A percentile compares a stretch with the other conserved stretches of the same genome.
Conservation (phyloP, 2,329 filamentous ascomycete genomes). For the Pseudocercospora musae region DNA sequence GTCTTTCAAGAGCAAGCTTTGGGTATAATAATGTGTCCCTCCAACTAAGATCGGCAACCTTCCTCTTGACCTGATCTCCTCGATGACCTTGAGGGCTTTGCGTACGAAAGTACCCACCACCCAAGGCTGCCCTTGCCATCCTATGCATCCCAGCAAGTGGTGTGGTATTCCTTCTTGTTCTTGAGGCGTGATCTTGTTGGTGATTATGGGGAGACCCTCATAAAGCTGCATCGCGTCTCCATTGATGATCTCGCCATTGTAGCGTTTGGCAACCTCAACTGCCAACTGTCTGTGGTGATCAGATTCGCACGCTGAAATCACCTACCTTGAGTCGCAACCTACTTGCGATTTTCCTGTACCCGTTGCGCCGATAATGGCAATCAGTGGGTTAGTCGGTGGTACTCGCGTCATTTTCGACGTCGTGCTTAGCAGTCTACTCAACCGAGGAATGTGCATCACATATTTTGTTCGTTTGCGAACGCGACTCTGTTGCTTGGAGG, state of each 20-base stretch:
- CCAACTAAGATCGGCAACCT: slow-evolving; percentile 87
- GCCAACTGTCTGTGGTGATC: slow-evolving; percentile 64
- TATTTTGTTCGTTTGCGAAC: neutral
- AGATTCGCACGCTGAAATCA: slow-evolving; percentile 24
- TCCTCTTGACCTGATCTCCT: slow-evolving; percentile 73
- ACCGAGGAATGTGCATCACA: neutral
- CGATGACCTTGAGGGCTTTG: slow-evolving; percentile 65
- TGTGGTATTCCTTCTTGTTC: slow-evolving; percentile 81
- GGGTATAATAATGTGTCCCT: slow-evolving; percentile 93
- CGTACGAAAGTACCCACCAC: slow-evolving; percentile 72
- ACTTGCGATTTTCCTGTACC: slow-evolving; percentile 93
- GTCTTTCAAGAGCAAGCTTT: slow-evolving; percentile 80
- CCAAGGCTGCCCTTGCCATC: slow-evolving; percentile 76
- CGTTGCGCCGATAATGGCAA: slow-evolving; percentile 83
- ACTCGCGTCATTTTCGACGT: slow-evolving; percentile 23
- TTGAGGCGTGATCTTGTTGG: slow-evolving; percentile 77
- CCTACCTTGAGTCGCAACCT: slow-evolving; percentile 29
- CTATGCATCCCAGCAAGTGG: slow-evolving; percentile 78
- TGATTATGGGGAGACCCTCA: slow-evolving; percentile 84
- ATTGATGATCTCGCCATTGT: slow-evolving; percentile 93
- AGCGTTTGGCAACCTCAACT: slow-evolving; percentile 76
- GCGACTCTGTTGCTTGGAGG: neutral
- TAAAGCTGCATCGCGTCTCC: slow-evolving; percentile 99
- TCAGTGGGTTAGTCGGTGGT: slow-evolving; percentile 53
- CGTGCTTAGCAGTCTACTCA: neutral